Evolutionary conservation across 2,329 filamentous ascomycete species (phyloP).

Genomic region (Aspergillus sojae): DNA sequence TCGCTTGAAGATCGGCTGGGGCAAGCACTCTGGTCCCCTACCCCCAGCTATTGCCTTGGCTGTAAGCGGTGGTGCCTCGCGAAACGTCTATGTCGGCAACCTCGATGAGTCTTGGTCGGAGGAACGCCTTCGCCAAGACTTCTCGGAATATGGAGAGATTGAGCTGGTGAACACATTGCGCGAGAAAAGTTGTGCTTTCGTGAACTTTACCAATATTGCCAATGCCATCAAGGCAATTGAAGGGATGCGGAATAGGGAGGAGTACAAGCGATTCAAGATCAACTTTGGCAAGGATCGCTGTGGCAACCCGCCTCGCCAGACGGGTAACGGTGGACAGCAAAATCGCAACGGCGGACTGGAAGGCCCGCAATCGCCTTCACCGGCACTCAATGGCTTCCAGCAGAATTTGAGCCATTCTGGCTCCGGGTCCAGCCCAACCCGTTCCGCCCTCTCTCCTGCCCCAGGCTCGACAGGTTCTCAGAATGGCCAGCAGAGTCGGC

Average conservation of each 20-base stretch:
- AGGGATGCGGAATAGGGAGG: conserved; percentile 88
- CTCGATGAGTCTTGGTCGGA: conserved; percentile 97
- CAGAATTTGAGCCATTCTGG: conserved; percentile 56
- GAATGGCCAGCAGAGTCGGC: conserved; percentile 61
- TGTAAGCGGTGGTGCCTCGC: conserved; percentile 94
- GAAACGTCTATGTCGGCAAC: conserved; percentile 98
- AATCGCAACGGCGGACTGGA: conserved; percentile 65
- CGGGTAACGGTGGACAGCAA: conserved; percentile 66
- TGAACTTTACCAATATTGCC: conserved; percentile 99
- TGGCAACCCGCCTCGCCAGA: conserved; percentile 91
- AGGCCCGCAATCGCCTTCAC: conserved; percentile 56
- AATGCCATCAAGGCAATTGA: conserved; percentile 99
- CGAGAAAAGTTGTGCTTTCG: conserved; percentile 99
- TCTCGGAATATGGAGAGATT: conserved; percentile 96
- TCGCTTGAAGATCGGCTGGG: conserved; percentile 97
- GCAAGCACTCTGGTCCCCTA: conserved; percentile 95
- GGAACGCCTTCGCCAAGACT: conserved; percentile 92
- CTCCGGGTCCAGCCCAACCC: conserved; percentile 63
- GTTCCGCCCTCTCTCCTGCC: conserved; percentile 55
- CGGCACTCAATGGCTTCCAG: conserved; percentile 61
- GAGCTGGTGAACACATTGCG: conserved; percentile 94
- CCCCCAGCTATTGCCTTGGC: conserved; percentile 94
- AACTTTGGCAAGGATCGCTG: conserved; percentile 99
- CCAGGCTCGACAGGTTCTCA: conserved; percentile 56
- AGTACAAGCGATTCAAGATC: conserved; percentile 98